phyloP scores from a whole-genome alignment of 371 early-diverging fungal species.

The Mucor lusitanicus region DNA sequence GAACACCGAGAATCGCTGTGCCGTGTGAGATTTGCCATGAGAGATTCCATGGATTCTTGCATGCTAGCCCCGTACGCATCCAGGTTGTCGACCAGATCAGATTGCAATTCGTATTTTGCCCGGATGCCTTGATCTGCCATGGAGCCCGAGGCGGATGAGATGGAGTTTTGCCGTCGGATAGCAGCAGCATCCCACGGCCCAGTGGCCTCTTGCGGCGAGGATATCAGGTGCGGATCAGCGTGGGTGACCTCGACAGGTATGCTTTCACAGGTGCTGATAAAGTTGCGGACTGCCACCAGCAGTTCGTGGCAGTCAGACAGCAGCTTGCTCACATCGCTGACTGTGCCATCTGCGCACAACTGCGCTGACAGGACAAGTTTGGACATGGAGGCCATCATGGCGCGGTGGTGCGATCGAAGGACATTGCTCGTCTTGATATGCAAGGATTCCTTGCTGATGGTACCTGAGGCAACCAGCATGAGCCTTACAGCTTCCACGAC shows the following conservation, averaged over 20 bases:
- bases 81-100: constrained; percentile 33
- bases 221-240: constrained; percentile 42
- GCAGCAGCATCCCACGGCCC: not conserved
- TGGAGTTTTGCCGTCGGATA: not conserved
- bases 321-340: constrained; percentile 31
- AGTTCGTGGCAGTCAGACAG: constrained; percentile 57
- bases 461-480: constrained; percentile 82
- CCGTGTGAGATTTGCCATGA: constrained; percentile 20
- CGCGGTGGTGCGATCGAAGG: constrained; percentile 76
- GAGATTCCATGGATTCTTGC: constrained; percentile 40
- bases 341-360: constrained; percentile 73
- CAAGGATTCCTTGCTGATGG: constrained; percentile 68
- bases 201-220: not conserved
- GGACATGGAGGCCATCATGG: constrained; percentile 78
- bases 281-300: constrained; percentile 73
- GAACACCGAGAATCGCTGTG: constrained; percentile 39
- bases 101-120: constrained; percentile 27
- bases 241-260: constrained; percentile 60
- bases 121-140: constrained; percentile 1
- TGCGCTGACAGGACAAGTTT: constrained; percentile 85
- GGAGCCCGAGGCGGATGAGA: not conserved
- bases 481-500: constrained; percentile 81
- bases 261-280: constrained; percentile 75
- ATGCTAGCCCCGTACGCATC: constrained; percentile 40
- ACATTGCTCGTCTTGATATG: constrained; percentile 63